Percentiles rank a stretch among this genome's conserved stretches.
These are phyloP conservation scores for Lactarius vividus DNA, from an alignment of 768 basidiomycete genomes.

Conservation along the genomic window DNA sequence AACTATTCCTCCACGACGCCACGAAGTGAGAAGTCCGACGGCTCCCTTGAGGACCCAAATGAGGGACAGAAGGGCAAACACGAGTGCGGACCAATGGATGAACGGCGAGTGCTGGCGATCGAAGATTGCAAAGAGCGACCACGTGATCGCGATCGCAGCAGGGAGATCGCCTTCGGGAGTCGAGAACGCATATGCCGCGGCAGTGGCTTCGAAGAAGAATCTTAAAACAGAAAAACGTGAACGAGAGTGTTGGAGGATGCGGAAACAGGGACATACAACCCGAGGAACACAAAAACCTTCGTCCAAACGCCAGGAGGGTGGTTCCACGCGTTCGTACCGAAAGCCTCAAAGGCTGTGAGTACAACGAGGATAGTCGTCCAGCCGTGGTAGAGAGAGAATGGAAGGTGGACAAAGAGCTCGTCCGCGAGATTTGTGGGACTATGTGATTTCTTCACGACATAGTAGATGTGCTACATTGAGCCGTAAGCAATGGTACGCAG, in stretches of 20 bases:
- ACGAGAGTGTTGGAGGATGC: conserved; percentile 10
- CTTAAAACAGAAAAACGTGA: conserved; percentile 36
- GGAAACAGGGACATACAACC: conserved; percentile 49
- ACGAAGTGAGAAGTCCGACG: conserved; percentile 46
- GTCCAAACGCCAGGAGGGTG: conserved; percentile 81
- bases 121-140: conserved; percentile 94
- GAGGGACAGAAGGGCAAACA: conserved; percentile 78
- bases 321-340: conserved; percentile 70
- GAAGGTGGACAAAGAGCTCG: conserved; percentile 90
- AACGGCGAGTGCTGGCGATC: conserved; percentile 69
- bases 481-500: conserved; percentile 32
- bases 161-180: conserved; percentile 88
- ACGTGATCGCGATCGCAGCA: conserved; percentile 86
- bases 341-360: conserved; percentile 82
- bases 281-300: conserved; percentile 93
- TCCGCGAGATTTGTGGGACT: conserved; percentile 60
- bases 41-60: conserved; percentile 81
- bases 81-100: conserved; percentile 89
- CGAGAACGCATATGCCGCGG: conserved; percentile 93
- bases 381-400: conserved; percentile 95
- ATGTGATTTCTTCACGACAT: conserved; percentile 87
- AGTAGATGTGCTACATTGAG: conserved; percentile 78
- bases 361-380: conserved; percentile 86
- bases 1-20: conserved; percentile 50
- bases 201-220: conserved; percentile 90